phyloP scores from a whole-genome alignment of 2,329 filamentous ascomycete species.

The Hymenoscyphus albidus region DNA sequence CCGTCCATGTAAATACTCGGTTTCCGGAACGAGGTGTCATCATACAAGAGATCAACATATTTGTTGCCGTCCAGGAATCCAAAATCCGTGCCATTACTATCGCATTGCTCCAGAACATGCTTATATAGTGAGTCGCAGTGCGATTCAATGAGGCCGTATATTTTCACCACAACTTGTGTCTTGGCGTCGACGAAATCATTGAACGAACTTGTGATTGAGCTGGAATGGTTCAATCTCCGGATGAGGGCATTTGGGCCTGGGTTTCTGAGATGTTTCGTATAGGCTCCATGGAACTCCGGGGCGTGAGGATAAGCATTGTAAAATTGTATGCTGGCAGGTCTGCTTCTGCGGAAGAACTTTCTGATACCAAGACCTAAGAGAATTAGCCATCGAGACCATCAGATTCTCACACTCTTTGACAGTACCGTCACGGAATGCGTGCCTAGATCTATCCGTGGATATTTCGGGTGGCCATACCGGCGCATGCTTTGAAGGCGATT shows the following conservation, averaged over 20 bases:
- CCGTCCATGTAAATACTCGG: slow-evolving; percentile 5
- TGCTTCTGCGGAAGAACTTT: background rate
- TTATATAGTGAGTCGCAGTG: background rate
- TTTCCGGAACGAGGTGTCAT: background rate
- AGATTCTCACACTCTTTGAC: background rate
- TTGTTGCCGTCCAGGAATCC: background rate
- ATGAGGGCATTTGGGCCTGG: background rate
- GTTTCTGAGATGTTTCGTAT: background rate
- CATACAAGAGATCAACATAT: slow-evolving; percentile 5
- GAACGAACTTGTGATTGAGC: background rate
- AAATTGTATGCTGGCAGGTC: background rate
- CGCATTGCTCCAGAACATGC: background rate
- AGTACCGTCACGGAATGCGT: background rate
- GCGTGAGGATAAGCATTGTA: background rate
- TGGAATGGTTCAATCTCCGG: background rate
- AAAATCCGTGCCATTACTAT: background rate
- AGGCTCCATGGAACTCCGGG: background rate
- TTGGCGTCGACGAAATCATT: slow-evolving; percentile 5
- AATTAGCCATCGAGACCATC: background rate
- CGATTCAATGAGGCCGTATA: background rate
- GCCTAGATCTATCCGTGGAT: background rate
- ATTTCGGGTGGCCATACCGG: background rate
- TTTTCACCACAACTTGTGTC: background rate
- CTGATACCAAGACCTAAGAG: background rate
- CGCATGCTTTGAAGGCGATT: background rate